A percentile compares a stretch with the other conserved stretches of the same genome.
Conservation (phyloP, 257 asterid genomes). For the Misopates orontium region DNA sequence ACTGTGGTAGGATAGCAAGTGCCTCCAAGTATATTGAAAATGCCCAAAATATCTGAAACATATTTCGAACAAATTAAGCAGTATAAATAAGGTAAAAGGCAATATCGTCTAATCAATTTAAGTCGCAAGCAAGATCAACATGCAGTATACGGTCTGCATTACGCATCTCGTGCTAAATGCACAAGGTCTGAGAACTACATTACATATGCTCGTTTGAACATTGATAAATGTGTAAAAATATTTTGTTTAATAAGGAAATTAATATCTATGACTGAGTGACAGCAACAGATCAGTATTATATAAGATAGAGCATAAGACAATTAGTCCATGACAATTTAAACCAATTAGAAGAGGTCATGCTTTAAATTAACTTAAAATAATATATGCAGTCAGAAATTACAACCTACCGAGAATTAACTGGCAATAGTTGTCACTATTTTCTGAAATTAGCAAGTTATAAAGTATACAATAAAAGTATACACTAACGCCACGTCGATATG, state of each 20-base stretch:
- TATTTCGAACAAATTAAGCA: slow-evolving; percentile 4
- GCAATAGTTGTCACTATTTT: too few relatives aligned
- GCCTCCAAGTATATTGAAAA: slow-evolving; percentile 79
- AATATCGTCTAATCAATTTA: slow-evolving; percentile 16
- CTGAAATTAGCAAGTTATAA: too few relatives aligned
- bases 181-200: too few relatives aligned
- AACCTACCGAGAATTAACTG: too few relatives aligned
- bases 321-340: background rate
- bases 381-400: slow-evolving; percentile 14
- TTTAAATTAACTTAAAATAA: slow-evolving; percentile 12
- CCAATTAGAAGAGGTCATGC: background rate
- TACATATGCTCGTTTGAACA: slow-evolving; percentile 5
- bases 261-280: background rate
- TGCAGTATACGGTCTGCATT: background rate
- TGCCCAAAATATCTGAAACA: slow-evolving; percentile 80
- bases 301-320: slow-evolving; percentile 9
- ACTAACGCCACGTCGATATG: too few relatives aligned
- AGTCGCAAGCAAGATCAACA: background rate
- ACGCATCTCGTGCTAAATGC: too few relatives aligned
- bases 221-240: background rate
- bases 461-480: too few relatives aligned
- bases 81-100: slow-evolving; percentile 3
- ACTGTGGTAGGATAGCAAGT: slow-evolving; percentile 82
- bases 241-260: slow-evolving; percentile 3
- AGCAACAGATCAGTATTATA: background rate